These are phyloP conservation scores for Kwoniella dejecticola DNA, from an alignment of 768 basidiomycete species.

Conservation along the genomic window DNA sequence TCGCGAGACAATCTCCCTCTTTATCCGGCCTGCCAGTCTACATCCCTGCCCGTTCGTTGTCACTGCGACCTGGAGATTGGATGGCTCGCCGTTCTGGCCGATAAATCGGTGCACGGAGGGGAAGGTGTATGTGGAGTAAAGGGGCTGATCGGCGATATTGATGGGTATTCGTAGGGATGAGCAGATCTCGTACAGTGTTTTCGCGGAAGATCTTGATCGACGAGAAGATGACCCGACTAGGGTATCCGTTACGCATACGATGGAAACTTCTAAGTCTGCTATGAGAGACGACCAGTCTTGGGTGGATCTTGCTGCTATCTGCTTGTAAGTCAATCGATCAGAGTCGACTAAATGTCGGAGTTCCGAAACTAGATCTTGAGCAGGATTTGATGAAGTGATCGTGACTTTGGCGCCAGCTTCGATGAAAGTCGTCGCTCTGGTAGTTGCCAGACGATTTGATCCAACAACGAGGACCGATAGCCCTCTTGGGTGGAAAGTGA, in stretches of 20 bases:
- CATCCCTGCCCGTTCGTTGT: constrained; percentile 93
- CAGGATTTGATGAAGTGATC: constrained; percentile 62
- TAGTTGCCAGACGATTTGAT: constrained; percentile 74
- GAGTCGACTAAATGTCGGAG: constrained; percentile 65
- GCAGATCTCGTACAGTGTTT: constrained; percentile 64
- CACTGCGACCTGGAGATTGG: constrained; percentile 66
- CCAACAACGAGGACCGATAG: constrained; percentile 71
- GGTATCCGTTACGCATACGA: constrained; percentile 84
- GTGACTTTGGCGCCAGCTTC: constrained; percentile 76
- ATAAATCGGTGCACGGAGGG: constrained; percentile 79
- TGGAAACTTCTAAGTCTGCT: constrained; percentile 54
- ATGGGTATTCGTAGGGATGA: constrained; percentile 67
- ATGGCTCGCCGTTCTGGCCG: constrained; percentile 53
- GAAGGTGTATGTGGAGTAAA: constrained; percentile 86
- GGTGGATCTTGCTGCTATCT: constrained; percentile 1
- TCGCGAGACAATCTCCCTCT: constrained; percentile 73
- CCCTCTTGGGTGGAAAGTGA: constrained; percentile 46
- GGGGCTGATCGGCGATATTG: constrained; percentile 84
- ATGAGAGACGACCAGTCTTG: constrained; percentile 56
- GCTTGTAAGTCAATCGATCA: constrained; percentile 63
- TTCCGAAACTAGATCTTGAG: constrained; percentile 66
- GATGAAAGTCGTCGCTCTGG: constrained; percentile 77
- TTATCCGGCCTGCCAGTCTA: constrained; percentile 73
- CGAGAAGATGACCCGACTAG: constrained; percentile 57
- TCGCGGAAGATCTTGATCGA: constrained; percentile 63